Evolutionary conservation across 169 alveolate species (phyloP), one percentile per base, ranked within the genome.

Genomic region (Plasmodium vivax): DNA sequence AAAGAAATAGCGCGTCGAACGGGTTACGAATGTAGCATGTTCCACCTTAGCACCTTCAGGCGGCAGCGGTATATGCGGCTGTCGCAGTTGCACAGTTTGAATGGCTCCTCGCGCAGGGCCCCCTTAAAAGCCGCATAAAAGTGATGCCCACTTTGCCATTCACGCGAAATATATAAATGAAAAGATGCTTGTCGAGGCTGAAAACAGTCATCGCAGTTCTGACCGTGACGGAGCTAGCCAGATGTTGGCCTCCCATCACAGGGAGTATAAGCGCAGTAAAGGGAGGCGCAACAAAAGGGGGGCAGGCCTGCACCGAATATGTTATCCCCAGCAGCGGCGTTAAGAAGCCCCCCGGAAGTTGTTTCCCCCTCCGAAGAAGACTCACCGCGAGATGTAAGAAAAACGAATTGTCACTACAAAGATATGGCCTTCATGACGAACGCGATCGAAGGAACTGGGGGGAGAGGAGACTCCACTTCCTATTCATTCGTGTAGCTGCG

Each of bases 141-240:
- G 62, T 51, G 62, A 51, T 51, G 16, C 27, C 79, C n/a, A 8
- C 14, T 23, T 82, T 82, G 54, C 47, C 34, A 19, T 82, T 27
- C 27, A 83, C n/a, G 36, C n/a, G 45, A 34, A 47, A 56, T 56
- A 83, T 72, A 72, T 84, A 84, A 84, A 84, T 84, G 92, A 84
- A 23, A 84, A 84, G 47, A 84, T 84, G 92, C 82, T 68, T 84
- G 19, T 43, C 83, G 71, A 84, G 45, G 51, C 77, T 84, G 83
- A 36, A 30, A 41, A 32, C 45, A 14, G 47, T 62, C 19, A 41
- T 84, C 27, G n/a, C 58, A 12, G 30, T 84, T 36, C 41, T 84
- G 32, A 71, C 19, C n/a, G 54, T 84, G 45, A 5, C 54, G 47
- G 34, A 19, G 56, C 7, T 71, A 38, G 27, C 32, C 74, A 27